Evolutionary conservation across 1,139 yeast genomes (phyloP).

Genomic region (Sugiyamaella novakii): DNA sequence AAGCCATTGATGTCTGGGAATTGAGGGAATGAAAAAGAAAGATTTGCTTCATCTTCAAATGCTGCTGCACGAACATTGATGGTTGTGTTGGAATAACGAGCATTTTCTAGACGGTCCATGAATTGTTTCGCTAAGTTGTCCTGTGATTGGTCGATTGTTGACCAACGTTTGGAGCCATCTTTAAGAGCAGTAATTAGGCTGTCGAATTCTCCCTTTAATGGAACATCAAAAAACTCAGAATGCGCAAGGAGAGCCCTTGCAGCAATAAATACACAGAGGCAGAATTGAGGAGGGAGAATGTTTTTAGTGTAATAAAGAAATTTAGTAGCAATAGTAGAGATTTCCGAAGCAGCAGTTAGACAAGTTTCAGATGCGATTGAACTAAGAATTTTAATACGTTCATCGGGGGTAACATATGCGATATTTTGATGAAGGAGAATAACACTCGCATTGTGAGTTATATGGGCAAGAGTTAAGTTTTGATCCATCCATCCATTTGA

Average conservation of each 20-base stretch:
- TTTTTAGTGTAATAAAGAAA: slow-evolving; percentile 24
- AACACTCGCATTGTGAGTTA: slow-evolving; percentile 34
- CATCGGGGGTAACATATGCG: slow-evolving; percentile 28
- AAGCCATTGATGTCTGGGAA: slow-evolving; percentile 16
- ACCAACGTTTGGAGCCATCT: slow-evolving; percentile 31
- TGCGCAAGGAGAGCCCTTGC: slow-evolving; percentile 32
- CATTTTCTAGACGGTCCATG: slow-evolving; percentile 11
- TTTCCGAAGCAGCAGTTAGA: slow-evolving; percentile 30
- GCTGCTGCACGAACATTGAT: slow-evolving; percentile 13
- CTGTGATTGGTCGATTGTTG: slow-evolving; percentile 8
- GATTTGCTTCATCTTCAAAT: slow-evolving; percentile 12
- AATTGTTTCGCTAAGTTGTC: slow-evolving; percentile 16
- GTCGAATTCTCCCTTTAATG: slow-evolving; percentile 26
- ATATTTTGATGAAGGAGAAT: slow-evolving; percentile 33
- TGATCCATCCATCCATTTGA: slow-evolving; percentile 29
- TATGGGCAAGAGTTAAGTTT: slow-evolving; percentile 34
- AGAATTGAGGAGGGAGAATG: slow-evolving; percentile 30
- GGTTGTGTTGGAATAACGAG: slow-evolving; percentile 3
- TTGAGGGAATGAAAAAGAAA: slow-evolving; percentile 12
- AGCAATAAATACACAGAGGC: slow-evolving; percentile 31
- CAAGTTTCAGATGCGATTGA: slow-evolving; percentile 27
- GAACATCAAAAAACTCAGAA: slow-evolving; percentile 22
- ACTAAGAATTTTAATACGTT: slow-evolving; percentile 17
- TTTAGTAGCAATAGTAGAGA: slow-evolving; percentile 27
- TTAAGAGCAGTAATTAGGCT: slow-evolving; percentile 26